Conservation (phyloP, 179 eudicot genomes). For the Sideroxylon spinosum region DNA sequence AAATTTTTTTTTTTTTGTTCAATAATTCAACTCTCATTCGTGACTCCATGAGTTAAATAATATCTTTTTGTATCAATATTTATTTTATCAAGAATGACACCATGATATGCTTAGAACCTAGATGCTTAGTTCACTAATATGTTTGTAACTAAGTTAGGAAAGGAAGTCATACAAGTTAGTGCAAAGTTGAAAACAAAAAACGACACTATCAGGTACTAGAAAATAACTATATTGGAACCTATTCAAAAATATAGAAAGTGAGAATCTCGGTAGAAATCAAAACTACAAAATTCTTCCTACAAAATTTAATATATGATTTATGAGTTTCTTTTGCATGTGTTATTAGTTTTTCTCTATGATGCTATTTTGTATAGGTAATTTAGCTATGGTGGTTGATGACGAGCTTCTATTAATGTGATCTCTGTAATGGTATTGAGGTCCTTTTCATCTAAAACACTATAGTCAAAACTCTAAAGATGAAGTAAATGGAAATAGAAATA, state of each 20-base stretch:
- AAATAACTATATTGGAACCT: neutral
- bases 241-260: neutral
- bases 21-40: too few species aligned
- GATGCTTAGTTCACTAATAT: neutral
- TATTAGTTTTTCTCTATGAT: neutral
- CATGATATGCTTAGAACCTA: neutral
- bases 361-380: neutral
- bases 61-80: too few species aligned
- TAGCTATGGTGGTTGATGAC: neutral
- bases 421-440: neutral
- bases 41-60: too few species aligned
- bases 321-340: neutral
- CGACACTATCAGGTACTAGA: neutral
- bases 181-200: neutral
- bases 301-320: neutral
- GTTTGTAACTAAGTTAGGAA: neutral
- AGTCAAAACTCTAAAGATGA: neutral
- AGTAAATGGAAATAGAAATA: neutral
- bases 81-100: too few species aligned
- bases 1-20: too few species aligned
- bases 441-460: slow-evolving; percentile 1
- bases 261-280: neutral
- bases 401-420: neutral
- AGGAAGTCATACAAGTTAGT: neutral
- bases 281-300: neutral